Base-by-base conservation (phyloP, 768 basidiomycete species). In the Rickenella mellea region DNA sequence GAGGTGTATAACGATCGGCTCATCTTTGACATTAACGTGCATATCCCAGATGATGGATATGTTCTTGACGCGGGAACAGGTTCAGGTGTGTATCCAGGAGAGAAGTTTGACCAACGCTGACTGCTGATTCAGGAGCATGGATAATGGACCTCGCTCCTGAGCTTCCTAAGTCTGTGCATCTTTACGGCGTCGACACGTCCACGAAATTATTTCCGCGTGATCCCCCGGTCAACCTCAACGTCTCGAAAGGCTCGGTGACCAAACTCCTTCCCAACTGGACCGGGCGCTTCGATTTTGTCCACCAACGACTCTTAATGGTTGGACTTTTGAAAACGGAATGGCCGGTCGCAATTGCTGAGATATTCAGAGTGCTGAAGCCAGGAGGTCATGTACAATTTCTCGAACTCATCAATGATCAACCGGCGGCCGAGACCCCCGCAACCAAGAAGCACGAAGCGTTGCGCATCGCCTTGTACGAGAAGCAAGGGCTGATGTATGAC, bases 361-460 rank as follows among this genome's bases (percentile, higher is more conserved):
- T 63, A 6, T 53, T 49, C 35, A 51, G 63, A 4, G 59, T 62
- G 1, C 54, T 65, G 27, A 43, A 11, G 1, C 62, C 61, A 0
- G 61, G 63, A 2, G 63, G 63, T 3, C 61, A 54, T 22, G 51
- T 50, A 2, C 64, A 65, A 30, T 46, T 64, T n/a, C 43, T 56
- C 24, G 62, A 65, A 14, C 12, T 36, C n/a, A n/a, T n/a, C n/a
- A n/a, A n/a, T n/a, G n/a, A n/a, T n/a, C n/a, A n/a, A n/a, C n/a
- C n/a, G n/a, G n/a, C n/a, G n/a, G n/a, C n/a, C n/a, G n/a, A n/a
- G n/a, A n/a, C n/a, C n/a, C n/a, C n/a, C n/a, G n/a, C n/a, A n/a
- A n/a, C n/a, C n/a, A n/a, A n/a, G n/a, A n/a, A n/a, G n/a, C n/a
- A n/a, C n/a, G n/a, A n/a, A n/a, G n/a, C n/a, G n/a, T n/a, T n/a